Percentiles rank a stretch among this genome's conserved stretches.
phyloP scores from a whole-genome alignment of 805 yeast species.

The Wickerhamomyces subpelliculosus region DNA sequence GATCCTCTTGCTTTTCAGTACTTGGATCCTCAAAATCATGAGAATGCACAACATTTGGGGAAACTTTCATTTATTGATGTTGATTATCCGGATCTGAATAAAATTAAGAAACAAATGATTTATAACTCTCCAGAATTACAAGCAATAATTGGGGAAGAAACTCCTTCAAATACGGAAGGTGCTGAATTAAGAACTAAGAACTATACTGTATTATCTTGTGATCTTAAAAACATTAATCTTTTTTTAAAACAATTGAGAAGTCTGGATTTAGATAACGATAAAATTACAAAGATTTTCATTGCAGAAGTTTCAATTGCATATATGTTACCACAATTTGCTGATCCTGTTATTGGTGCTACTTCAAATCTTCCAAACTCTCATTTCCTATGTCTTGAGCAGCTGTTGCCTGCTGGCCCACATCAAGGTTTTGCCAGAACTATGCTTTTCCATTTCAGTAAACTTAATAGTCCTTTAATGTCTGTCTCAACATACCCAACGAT shows the following conservation, averaged over 20 bases:
- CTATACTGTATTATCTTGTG: conserved; percentile 62
- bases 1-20: conserved; percentile 54
- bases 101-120: conserved; percentile 49
- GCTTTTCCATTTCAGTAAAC: conserved; percentile 61
- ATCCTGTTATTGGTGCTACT: conserved; percentile 48
- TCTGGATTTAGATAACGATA: conserved; percentile 15
- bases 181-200: conserved; percentile 30
- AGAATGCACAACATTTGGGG: conserved; percentile 23
- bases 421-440: conserved; percentile 72
- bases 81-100: conserved; percentile 67
- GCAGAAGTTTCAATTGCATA: conserved; percentile 83
- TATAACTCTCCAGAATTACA: conserved; percentile 37
- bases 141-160: conserved; percentile 33
- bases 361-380: conserved; percentile 41
- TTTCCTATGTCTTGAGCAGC: conserved; percentile 63
- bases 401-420: conserved; percentile 52
- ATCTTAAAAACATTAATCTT: conserved; percentile 41
- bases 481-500: conserved; percentile 50
- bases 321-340: conserved; percentile 63
- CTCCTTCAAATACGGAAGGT: conserved; percentile 11
- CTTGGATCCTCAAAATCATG: conserved; percentile 26
- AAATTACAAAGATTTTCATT: conserved; percentile 49
- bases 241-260: conserved; percentile 24
- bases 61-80: conserved; percentile 53
- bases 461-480: conserved; percentile 64